A percentile compares a stretch with the other conserved stretches of the same genome.
Evolutionary conservation across 1,284 basidiomycete species (phyloP).

Genomic region (Sparassis latifolia): DNA sequence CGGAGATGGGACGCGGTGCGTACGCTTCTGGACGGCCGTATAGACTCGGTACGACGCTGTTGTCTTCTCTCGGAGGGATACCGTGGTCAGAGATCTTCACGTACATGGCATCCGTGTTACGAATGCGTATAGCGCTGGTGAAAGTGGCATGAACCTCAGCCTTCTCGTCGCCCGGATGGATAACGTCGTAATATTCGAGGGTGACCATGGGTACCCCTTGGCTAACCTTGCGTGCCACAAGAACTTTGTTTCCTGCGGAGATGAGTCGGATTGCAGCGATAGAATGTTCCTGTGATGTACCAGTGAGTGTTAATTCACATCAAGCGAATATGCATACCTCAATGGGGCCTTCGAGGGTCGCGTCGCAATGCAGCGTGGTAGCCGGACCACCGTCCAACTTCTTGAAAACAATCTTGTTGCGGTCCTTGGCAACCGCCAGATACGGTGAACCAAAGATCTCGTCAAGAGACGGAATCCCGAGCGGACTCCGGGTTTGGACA

Average conservation of each 20-base stretch:
- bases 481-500: slow-evolving; percentile 32
- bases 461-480: slow-evolving; percentile 39
- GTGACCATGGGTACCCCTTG: not conserved
- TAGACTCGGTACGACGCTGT: slow-evolving; percentile 26
- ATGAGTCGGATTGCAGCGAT: slow-evolving; percentile 50
- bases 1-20: slow-evolving; percentile 3
- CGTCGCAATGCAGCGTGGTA: slow-evolving; percentile 21
- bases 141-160: no score
- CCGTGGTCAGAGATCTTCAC: slow-evolving; percentile 49
- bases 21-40: slow-evolving; percentile 9
- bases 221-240: slow-evolving; percentile 42
- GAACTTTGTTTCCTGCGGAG: slow-evolving; percentile 45
- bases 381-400: slow-evolving; percentile 29
- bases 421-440: slow-evolving; percentile 37
- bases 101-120: slow-evolving; percentile 19
- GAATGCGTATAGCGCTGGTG: no score
- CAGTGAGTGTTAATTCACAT: not conserved
- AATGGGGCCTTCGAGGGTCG: slow-evolving; percentile 2
- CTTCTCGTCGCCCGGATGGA: slow-evolving; percentile 3
- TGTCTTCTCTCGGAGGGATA: slow-evolving; percentile 26
- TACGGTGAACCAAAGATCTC: slow-evolving; percentile 38
- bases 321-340: slow-evolving; percentile 6
- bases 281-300: slow-evolving; percentile 28
- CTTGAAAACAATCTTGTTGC: slow-evolving; percentile 40
- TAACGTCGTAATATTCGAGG: slow-evolving; percentile 16